Base-by-base conservation (phyloP, 768 basidiomycete genomes). In the Rhodosporidiobolus sp. region DNA sequence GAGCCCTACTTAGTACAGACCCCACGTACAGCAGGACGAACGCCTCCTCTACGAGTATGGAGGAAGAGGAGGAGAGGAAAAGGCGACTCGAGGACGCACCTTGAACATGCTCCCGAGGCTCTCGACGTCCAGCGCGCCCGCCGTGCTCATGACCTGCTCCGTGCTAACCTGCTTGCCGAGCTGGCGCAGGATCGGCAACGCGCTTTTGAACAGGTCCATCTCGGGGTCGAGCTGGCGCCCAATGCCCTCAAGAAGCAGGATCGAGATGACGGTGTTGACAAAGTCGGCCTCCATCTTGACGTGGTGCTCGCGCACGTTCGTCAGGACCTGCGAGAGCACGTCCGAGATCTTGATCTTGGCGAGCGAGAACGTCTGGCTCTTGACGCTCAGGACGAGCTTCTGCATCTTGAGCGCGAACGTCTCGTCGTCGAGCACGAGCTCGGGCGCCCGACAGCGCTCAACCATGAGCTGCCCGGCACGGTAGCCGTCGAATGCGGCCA, bases 241-340 rank as follows among this genome's bases (percentile, higher is more conserved):
- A 76, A 99, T 97, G 2, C 96, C 96, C 82, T 99, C 96, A 65
- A 99, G 83, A 52, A 99, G 81, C 65, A 99, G 82, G 67, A 97
- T 92, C 17, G 91, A 91, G 70, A 99, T 90, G 70, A 99, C 93
- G 0, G 96, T 98, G 81, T 99, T 99, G 79, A 98, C 88, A 79
- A 99, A 99, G 81, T 98, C 96, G 22, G 89, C 93, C 82, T 99
- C 95, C 88, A 99, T 91, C 84, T 92, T 97, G 74, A 98, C 96
- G 79, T 96, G 95, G 81, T 97, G 94, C 75, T 86, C 85, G 69
- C 94, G 84, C 7, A 99, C 94, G 46, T 88, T 87, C 77, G 83
- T 88, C 60, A 99, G 83, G 14, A 98, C 96, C 73, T 95, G 90
- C 7, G 87, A 90, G 43, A 98, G 83, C 72, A 99, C 87, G 80